These are phyloP conservation scores for Sutorius australiensis DNA, from an alignment of 768 basidiomycete genomes.

Conservation along the genomic window DNA sequence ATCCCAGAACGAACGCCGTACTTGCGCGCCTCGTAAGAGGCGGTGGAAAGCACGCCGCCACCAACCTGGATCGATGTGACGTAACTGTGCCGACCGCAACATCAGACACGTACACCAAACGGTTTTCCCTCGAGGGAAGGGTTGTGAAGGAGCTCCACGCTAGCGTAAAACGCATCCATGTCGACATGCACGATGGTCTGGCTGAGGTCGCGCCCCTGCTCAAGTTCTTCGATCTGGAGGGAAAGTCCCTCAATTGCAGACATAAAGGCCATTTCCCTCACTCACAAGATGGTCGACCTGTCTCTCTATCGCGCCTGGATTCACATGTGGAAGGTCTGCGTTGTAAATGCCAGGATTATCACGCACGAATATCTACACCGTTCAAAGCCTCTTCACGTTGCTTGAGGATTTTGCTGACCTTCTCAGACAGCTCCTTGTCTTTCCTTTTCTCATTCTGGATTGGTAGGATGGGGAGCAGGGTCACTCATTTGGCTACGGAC, in stretches of 20 bases:
- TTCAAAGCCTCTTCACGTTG: slow-evolving; percentile 55
- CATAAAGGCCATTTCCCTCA: background rate
- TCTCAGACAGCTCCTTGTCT: slow-evolving; percentile 77
- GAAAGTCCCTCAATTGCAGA: background rate
- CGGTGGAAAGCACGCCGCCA: slow-evolving; percentile 79
- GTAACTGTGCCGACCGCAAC: no score
- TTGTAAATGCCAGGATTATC: background rate
- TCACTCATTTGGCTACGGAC: background rate
- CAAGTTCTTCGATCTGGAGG: slow-evolving; percentile 59
- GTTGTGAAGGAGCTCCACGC: slow-evolving; percentile 67
- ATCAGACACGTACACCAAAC: slow-evolving; percentile 54
- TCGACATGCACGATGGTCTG: slow-evolving; percentile 92
- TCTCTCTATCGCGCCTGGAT: slow-evolving; percentile 55
- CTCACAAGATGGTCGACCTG: slow-evolving; percentile 69
- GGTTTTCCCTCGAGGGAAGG: slow-evolving; percentile 65
- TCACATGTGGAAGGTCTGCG: background rate
- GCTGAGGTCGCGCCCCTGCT: slow-evolving; percentile 69
- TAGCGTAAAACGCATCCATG: slow-evolving; percentile 92
- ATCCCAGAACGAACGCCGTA: slow-evolving; percentile 92
- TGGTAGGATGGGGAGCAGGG: background rate
- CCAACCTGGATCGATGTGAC: slow-evolving; percentile 52
- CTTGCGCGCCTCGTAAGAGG: slow-evolving; percentile 89
- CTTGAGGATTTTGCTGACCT: slow-evolving; percentile 67
- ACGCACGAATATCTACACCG: slow-evolving; percentile 55
- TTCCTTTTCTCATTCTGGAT: slow-evolving; percentile 83